Base-by-base conservation (phyloP, 495 filamentous ascomycete species). In the Talaromyces trachyspermus region DNA sequence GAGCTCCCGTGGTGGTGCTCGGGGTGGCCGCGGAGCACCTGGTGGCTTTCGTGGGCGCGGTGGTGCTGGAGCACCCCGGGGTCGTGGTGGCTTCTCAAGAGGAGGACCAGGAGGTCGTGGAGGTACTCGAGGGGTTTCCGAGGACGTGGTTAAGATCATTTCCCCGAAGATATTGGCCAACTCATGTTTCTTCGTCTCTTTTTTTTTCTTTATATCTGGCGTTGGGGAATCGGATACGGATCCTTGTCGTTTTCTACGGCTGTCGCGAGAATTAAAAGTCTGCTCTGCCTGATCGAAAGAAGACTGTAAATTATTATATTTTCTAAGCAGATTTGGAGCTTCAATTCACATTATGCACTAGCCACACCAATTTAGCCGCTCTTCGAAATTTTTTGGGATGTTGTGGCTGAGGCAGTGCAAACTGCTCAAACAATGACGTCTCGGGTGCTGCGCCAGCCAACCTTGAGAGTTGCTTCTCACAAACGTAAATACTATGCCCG, bases 161-260 rank as follows among this genome's bases (percentile, higher is more conserved):
- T 60, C 12, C 25, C 9, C 35, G 15, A 26, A 27, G 9, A 11
- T 15, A 6, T 19, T 25, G n/a, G 22, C 44, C 42, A 33, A 4
- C n/a, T n/a, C 9, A 29, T 37, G 30, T 36, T 33, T 30, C 12
- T 46, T 46, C 25, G 49, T 53, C 48, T 60, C 52, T 52, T 61
- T 56, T 65, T 60, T 57, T 70, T 62, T 68, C 65, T n/a, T n/a
- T n/a, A n/a, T n/a, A 69, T 65, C 57, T 71, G 69, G 69, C 69
- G 69, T 73, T 71, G 61, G 66, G 68, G 70, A 71, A 60, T 60
- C 51, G 68, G 69, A 26, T 33, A 36, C 30, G 44, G 44, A 46
- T 25, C 15, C 30, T 46, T 37, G 35, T 36, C 44, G 23, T 32
- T 37, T 36, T 14, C 29, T 46, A 36, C 32, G 22, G 29, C 44